Evolutionary conservation across 2,329 filamentous ascomycete genomes (phyloP), one percentile per base, ranked within the genome.

Genomic region (Colletotrichum gigasporum): DNA sequence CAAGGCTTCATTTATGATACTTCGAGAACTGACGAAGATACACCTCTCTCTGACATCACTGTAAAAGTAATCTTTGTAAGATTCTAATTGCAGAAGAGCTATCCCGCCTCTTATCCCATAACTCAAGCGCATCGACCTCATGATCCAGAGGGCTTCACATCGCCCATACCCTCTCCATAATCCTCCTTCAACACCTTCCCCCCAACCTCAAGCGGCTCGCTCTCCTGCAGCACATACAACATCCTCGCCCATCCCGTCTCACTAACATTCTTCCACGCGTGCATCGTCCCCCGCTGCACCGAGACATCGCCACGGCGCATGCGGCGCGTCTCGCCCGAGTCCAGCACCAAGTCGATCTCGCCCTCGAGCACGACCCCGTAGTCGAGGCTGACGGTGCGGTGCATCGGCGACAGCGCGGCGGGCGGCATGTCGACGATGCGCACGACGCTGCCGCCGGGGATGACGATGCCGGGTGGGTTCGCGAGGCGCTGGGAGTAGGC

Each of bases 281-380:
- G 85, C 75, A 82, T 83, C 3, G 85, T 86, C 1, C 79, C 84
- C 39, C 86, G 75, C 73, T 88, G 85, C 18, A 88, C 81, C 9
- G 81, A 81, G n/a, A 87, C 74, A 69, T 88, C 85, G 3, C 85
- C 85, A 10, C 78, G 74, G 47, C 75, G 74, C 78, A 88, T 75
- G 22, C 76, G 60, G 44, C 77, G 76, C 50, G 71, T 76, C 59
- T 82, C 83, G 1, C 85, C 85, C 14, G 80, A 80, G 63, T 86
- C 85, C 5, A 87, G 72, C 4, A 81, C 56, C 72, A 87, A 76
- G 58, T 85, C 83, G 22, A 88, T 69, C 68, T 79, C 77, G 2
- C 85, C 85, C 68, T 87, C 84, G 7, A 88, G 69, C 3, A 87
- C 79, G 48, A 87, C 77, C 2, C 84, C 86, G 67, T 84, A 87